phyloP scores from a whole-genome alignment of 768 basidiomycete species.

The Kwoniella pini region DNA sequence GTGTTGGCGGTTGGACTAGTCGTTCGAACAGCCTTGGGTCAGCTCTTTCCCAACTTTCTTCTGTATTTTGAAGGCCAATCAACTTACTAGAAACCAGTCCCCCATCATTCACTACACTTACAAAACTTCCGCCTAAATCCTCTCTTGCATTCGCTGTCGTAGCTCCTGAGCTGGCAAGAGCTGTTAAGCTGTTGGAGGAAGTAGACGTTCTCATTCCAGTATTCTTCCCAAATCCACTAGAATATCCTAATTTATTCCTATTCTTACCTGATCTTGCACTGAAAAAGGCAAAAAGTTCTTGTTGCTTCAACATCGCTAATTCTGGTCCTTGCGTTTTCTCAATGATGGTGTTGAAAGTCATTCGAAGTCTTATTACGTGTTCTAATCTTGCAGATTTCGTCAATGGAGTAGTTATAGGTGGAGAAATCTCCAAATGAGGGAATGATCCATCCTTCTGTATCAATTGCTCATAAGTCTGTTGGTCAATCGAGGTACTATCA shows the following conservation, averaged over 20 bases:
- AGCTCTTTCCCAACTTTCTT: no score
- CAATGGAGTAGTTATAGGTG: conserved; percentile 58
- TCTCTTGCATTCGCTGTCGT: conserved; percentile 7
- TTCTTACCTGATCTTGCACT: conserved; percentile 60
- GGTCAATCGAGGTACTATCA: neutral
- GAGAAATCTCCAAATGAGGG: conserved; percentile 47
- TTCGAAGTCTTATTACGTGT: conserved; percentile 76
- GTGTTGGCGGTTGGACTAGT: conserved; percentile 27
- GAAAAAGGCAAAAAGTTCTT: conserved; percentile 84
- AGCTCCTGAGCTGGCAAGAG: conserved; percentile 4
- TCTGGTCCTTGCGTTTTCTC: conserved; percentile 86
- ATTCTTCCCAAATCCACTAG: conserved; percentile 12
- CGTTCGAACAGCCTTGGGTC: neutral
- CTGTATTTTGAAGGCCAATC: no score
- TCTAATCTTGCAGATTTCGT: conserved; percentile 66
- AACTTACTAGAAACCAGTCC: conserved; percentile 27
- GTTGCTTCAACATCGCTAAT: conserved; percentile 74
- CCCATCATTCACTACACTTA: conserved; percentile 31
- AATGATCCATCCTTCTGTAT: conserved; percentile 19
- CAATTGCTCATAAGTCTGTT: neutral
- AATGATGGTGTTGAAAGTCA: conserved; percentile 76
- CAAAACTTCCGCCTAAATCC: conserved; percentile 47
- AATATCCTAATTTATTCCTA: conserved; percentile 22
- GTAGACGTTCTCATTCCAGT: conserved; percentile 15
- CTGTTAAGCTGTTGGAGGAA: conserved; percentile 24